phyloP scores from a whole-genome alignment of 2,329 filamentous ascomycete genomes.

The Exutisphaerella laricina region DNA sequence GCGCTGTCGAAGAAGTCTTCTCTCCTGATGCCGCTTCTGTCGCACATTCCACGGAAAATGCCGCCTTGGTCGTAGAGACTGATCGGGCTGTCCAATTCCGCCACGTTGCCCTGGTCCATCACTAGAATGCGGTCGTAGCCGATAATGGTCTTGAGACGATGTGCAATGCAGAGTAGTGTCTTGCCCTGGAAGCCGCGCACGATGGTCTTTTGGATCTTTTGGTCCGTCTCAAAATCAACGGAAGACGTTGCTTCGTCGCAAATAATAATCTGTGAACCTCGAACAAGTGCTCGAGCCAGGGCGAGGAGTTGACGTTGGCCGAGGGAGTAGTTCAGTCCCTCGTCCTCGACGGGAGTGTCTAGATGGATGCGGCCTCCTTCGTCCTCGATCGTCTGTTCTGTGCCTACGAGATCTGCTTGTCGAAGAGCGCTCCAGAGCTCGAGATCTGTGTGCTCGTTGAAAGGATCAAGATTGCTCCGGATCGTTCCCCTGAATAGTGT shows the following conservation, averaged over 20 bases:
- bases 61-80: constrained; percentile 66
- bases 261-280: constrained; percentile 83
- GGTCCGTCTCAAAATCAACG: constrained; percentile 94
- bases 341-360: constrained; percentile 81
- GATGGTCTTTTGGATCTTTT: constrained; percentile 90
- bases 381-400: constrained; percentile 43
- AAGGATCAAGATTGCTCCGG: constrained; percentile 73
- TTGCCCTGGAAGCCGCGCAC: constrained; percentile 76
- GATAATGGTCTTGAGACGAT: constrained; percentile 86
- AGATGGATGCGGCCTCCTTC: constrained; percentile 64
- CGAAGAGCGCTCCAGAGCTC: constrained; percentile 73
- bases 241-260: constrained; percentile 93
- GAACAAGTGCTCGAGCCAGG: constrained; percentile 80
- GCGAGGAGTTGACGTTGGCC: constrained; percentile 96
- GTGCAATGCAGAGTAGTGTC: constrained; percentile 88
- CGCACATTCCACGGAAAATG: constrained; percentile 87
- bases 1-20: constrained; percentile 41
- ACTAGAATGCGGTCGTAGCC: constrained; percentile 92
- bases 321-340: constrained; percentile 92
- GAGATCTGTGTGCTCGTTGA: constrained; percentile 69
- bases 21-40: constrained; percentile 67
- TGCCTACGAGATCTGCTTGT: constrained; percentile 65
- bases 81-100: constrained; percentile 74
- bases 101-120: constrained; percentile 85
- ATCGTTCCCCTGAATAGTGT: constrained; percentile 78